Evolutionary conservation across 73 alveolate genomes (phyloP).

Genomic region (Durusdinium trenchii): DNA sequence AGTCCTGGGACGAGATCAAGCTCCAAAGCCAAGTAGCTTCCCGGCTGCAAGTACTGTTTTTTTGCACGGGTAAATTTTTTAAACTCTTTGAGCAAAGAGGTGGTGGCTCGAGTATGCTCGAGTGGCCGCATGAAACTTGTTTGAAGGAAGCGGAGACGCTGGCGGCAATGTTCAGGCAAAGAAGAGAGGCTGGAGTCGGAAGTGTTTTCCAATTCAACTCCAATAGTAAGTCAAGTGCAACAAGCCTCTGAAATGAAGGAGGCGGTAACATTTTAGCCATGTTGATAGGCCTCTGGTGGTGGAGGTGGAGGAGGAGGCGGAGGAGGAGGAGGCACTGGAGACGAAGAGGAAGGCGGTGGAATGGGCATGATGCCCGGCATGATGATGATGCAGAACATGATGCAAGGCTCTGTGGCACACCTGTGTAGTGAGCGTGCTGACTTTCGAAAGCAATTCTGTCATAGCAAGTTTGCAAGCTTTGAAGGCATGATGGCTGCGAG

Average conservation of each 20-base stretch:
- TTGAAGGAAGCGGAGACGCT: constrained; percentile 7
- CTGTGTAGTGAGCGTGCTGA: background rate
- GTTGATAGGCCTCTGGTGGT: too few relatives aligned
- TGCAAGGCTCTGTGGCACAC: constrained; percentile 43
- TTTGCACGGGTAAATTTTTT: background rate
- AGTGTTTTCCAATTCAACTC: too few relatives aligned
- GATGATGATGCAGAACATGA: constrained; percentile 95
- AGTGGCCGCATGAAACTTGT: background rate
- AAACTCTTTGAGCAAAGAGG: background rate
- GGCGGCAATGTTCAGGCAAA: background rate
- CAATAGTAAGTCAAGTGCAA: background rate
- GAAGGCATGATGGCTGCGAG: constrained; percentile 94
- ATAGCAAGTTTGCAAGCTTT: background rate
- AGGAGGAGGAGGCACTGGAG: too few relatives aligned
- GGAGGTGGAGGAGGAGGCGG: too few relatives aligned
- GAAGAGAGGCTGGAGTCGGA: constrained; percentile 5
- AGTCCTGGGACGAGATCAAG: constrained; percentile 79
- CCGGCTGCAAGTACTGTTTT: background rate
- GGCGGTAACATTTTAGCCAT: too few relatives aligned
- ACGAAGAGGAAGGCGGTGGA: constrained; percentile 44
- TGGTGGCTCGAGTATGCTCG: background rate
- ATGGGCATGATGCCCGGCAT: constrained; percentile 95
- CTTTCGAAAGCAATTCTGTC: background rate
- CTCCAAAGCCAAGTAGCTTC: constrained; percentile 32
- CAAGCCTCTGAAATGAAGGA: background rate